These are phyloP conservation scores for Fomes fomentarius DNA, from an alignment of 1,284 basidiomycete species.

Conservation along the genomic window DNA sequence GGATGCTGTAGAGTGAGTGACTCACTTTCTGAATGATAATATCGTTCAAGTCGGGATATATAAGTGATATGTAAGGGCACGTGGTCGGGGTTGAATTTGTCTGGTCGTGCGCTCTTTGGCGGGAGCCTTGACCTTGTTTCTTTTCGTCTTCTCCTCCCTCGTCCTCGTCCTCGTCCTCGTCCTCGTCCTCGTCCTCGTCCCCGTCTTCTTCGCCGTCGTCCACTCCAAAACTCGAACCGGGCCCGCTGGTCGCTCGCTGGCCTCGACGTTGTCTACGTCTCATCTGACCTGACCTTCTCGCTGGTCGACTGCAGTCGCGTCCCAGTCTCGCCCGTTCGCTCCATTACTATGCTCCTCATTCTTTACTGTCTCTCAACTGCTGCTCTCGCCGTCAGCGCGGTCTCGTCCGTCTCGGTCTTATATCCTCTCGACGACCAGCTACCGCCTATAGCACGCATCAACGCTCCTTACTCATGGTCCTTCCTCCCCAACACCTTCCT, in stretches of 20 bases:
- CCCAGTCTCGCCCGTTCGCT: slow-evolving; percentile 45
- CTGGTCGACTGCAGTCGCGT: slow-evolving; percentile 57
- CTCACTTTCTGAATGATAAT: too few relatives aligned
- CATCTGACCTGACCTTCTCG: slow-evolving; percentile 32
- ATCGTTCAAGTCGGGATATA: too few relatives aligned
- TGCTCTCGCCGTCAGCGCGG: slow-evolving; percentile 37
- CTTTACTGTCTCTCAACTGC: slow-evolving; percentile 48
- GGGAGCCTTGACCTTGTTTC: not conserved
- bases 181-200: not conserved
- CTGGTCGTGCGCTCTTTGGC: not conserved
- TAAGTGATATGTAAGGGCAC: too few relatives aligned
- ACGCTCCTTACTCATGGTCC: slow-evolving; percentile 64
- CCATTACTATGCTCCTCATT: slow-evolving; percentile 67
- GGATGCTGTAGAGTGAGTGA: too few relatives aligned
- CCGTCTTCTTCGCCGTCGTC: not conserved
- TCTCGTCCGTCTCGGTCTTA: slow-evolving; percentile 46
- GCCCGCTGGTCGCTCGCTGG: not conserved
- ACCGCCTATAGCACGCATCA: slow-evolving; percentile 63
- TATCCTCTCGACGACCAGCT: slow-evolving; percentile 61
- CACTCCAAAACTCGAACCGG: not conserved
- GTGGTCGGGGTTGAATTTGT: not conserved
- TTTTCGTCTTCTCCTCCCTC: not conserved
- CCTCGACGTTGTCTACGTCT: not conserved
- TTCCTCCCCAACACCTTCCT: slow-evolving; percentile 64
- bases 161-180: not conserved